Evolutionary conservation across 495 filamentous ascomycete genomes (phyloP), one percentile per base, ranked within the genome.

Genomic region (Aspergillus campestris): DNA sequence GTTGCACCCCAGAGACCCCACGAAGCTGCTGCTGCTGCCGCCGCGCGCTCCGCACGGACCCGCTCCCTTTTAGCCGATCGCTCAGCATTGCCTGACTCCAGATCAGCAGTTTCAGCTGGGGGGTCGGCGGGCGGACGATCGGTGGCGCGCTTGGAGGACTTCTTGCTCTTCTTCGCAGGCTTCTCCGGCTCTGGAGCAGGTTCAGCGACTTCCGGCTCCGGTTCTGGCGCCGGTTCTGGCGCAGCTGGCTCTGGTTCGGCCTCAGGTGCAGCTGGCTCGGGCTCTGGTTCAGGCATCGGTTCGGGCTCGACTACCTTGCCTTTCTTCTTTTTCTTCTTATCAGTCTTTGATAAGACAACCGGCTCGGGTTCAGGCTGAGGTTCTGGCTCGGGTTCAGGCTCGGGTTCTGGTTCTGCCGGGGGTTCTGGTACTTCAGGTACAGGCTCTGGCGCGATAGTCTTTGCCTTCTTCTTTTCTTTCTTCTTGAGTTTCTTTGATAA

Each of bases 1-100:
- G 72, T 62, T 6, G 72, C 64, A 38, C 69, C 73, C 73, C 74
- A 81, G 61, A 80, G 75, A 18, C 75, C 78, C 80, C 80, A 83
- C 14, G 75, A 74, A 6, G 67, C 59, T 8, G 59, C 56, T 24
- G 61, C 69, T 24, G 59, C 56, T 28, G 61, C 69, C 18, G 66
- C 49, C 8, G 67, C 62, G 24, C 74, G 75, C 37, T 79, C 77
- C 28, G 77, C 67, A 33, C 72, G 71, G 10, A 78, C 52, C 12
- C 80, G 79, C 44, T 82, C 80, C 49, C 81, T 83, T 58, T 77
- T 81, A 9, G 61, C 63, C 2, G 71, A 57, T 38, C 71, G 73
- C 3, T 65, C 58, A 30, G 70, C 59, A 34, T 59, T 43, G 7
- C 59, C 64, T 11, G 42, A 55, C 10, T 62, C 52, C 31, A 50